Evolutionary conservation across 2,329 filamentous ascomycete species (phyloP), one percentile per base, ranked within the genome.

Genomic region (Dothideomycetes sp.): DNA sequence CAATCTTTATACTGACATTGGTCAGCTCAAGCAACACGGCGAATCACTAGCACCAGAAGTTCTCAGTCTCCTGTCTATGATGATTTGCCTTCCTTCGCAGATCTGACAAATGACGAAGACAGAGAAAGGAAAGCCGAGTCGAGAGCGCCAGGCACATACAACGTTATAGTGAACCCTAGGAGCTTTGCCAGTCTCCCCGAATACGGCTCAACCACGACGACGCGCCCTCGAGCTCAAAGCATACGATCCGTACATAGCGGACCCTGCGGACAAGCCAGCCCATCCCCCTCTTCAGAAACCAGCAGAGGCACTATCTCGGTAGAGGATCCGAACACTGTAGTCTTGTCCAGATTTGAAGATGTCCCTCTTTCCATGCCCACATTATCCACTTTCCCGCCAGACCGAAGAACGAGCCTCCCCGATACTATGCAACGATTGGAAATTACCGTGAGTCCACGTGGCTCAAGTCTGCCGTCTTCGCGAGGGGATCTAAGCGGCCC

Each of bases 81-180:
- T 49, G 53, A 63, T n/a, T 57, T 77, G 10, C 72, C 73, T 15
- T 67, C 68, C 2, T 77, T 77, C 52, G 55, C 65, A 22, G 53
- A 58, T 11, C 61, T 77, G 39, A 69, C 62, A 2, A 74, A 62
- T 19, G 73, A 77, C 44, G 72, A 75, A 47, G 73, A 77, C 19
- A 61, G 73, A 31, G 73, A 77, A 50, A 64, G 59, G 42, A 77
- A 77, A 50, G 73, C 73, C 12, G 63, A 68, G 37, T 57, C 56
- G 5, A 61, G 61, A 29, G 57, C 55, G 24, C 72, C 73, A 1
- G 73, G 73, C 12, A 74, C 70, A 2, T 77, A 69, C 51, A 63
- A 69, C 50, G 69, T 77, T 15, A 59, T 76, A 15, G 64, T 69
- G 40, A 71, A 72, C 31, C 71, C 67, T 4, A 62, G 66, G 12